phyloP scores from a whole-genome alignment of 441 rosid species.

The Corymbia citriodora region DNA sequence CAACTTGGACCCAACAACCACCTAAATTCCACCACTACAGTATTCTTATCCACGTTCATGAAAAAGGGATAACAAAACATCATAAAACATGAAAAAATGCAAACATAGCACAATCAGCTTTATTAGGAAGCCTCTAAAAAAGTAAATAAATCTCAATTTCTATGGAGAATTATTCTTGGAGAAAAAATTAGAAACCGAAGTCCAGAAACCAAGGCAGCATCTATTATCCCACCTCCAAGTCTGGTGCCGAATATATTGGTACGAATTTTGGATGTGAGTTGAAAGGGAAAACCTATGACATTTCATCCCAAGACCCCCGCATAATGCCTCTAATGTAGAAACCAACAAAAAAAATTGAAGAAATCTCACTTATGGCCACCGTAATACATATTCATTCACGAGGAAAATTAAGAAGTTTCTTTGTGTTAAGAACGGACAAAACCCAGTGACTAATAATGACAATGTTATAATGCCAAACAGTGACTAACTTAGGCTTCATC shows the following conservation, averaged over 20 bases:
- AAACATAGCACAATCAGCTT: not conserved
- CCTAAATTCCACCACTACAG: not conserved
- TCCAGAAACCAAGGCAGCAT: not conserved
- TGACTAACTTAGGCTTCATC: not conserved
- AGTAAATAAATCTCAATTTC: not conserved
- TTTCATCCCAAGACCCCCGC: not conserved
- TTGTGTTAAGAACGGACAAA: not conserved
- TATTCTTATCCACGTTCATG: not conserved
- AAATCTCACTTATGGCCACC: not conserved
- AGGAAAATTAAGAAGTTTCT: not conserved
- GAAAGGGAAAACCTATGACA: not conserved
- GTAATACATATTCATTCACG: not conserved
- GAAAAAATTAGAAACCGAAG: not conserved
- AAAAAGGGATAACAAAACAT: not conserved
- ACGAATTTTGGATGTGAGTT: not conserved
- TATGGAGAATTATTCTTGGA: not conserved
- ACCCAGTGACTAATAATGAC: not conserved
- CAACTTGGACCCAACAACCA: not conserved
- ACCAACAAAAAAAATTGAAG: not conserved
- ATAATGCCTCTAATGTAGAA: not conserved
- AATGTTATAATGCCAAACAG: not conserved
- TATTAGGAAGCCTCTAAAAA: not conserved
- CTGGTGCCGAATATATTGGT: not conserved
- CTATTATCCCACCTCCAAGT: not conserved
- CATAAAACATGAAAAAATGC: not conserved